A percentile compares a stretch with the other conserved stretches of the same genome.
Evolutionary conservation across 129 eudicot species (phyloP).

Genomic region (Mikania micrantha): DNA sequence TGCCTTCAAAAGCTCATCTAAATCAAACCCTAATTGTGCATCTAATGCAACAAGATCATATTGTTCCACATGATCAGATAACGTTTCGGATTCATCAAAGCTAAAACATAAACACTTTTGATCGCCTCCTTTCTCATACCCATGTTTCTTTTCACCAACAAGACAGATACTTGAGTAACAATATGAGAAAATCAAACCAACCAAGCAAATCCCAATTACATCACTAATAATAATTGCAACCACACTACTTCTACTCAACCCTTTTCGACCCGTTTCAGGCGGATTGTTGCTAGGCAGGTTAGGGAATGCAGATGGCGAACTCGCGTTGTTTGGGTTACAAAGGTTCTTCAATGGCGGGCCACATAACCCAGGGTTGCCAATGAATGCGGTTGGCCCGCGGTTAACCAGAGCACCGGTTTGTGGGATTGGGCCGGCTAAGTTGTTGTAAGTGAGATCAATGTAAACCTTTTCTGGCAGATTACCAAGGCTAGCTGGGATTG

Average conservation of each 20-base stretch:
- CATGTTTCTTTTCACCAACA: conserved; percentile 38
- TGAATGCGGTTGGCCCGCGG: conserved; percentile 95
- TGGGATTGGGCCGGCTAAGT: conserved; percentile 79
- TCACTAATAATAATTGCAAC: conserved; percentile 71
- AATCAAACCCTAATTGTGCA: conserved; percentile 65
- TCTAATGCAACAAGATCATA: conserved; percentile 78
- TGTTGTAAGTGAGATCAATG: conserved; percentile 88
- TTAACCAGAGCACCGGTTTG: conserved; percentile 91
- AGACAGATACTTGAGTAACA: conserved; percentile 70
- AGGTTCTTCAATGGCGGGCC: conserved; percentile 85
- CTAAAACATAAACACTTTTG: conserved; percentile 77
- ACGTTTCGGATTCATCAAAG: conserved; percentile 80
- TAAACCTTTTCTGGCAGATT: conserved; percentile 96
- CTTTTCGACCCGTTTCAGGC: conserved; percentile 34
- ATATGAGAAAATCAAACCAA: conserved; percentile 71
- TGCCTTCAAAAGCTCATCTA: conserved; percentile 88
- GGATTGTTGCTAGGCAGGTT: conserved; percentile 53
- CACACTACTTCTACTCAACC: conserved; percentile 60
- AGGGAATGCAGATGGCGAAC: conserved; percentile 73
- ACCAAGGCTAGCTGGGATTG: conserved; percentile 89
- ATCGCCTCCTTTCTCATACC: conserved; percentile 44
- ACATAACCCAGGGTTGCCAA: conserved; percentile 80
- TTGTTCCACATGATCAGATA: conserved; percentile 85
- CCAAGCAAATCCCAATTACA: conserved; percentile 72
- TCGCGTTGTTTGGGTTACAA: conserved; percentile 49